Evolutionary conservation across 352 stramenopile genomes (phyloP), one percentile per base, ranked within the genome.

Genomic region (Globisporangium radiosum): DNA sequence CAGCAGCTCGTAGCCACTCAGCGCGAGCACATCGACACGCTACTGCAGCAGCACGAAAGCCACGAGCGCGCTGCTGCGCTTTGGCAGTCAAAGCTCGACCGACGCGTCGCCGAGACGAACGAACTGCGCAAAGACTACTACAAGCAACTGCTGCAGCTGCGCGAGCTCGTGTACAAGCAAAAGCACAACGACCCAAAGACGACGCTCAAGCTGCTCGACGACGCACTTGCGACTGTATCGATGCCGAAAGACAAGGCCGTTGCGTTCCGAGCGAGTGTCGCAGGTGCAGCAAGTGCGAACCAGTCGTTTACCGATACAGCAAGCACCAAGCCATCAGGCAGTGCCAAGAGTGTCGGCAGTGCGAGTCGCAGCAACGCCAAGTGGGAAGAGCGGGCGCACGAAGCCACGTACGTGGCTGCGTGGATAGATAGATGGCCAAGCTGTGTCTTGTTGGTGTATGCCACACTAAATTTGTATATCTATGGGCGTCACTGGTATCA

Each of bases 141-240:
- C 66, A 79, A 85, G 59, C 78, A 90, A 48, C 59, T 90, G 19
- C 69, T 88, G 9, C 77, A 88, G 76, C 69, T 90, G 58, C 75
- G 78, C 13, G 81, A 90, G 9, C 69, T 88, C 43, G 75, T 90
- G 56, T 66, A 65, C 54, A 83, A 78, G 57, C 75, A 88, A 40
- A 66, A 64, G 42, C 25, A 33, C 25, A 73, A 65, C 44, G 81
- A 90, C 17, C 63, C 71, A 9, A 71, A 71, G 3, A 78, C 75
- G 40, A 78, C 75, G 40, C 56, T 89, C 50, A 66, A 65, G 19
- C 69, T 63, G 1, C 49, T 91, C 14, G 84, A 89, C n/a, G 78
- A 87, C 36, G 78, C 70, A 7, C 75, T 88, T 50, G 67, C 68
- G 47, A 62, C 47, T 2, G 60, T 65, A 10, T 51, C 62, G 10